Evolutionary conservation across 352 stramenopile genomes (phyloP).

Genomic region (Aphanomyces invadans): DNA sequence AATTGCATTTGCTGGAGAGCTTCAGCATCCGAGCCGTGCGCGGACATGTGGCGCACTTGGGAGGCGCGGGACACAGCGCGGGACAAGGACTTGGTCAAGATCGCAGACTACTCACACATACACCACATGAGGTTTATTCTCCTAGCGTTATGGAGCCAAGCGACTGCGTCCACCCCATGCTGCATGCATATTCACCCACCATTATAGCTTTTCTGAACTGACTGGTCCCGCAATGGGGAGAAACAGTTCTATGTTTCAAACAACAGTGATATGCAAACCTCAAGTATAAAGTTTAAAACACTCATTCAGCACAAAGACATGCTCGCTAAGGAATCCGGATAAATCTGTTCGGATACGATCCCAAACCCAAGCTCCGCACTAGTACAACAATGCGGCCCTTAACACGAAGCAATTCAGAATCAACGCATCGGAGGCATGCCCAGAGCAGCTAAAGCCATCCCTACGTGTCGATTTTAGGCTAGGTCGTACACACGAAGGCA

Average conservation of each 20-base stretch:
- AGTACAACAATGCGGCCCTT: too few species aligned
- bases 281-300: conserved; percentile 2
- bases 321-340: neutral
- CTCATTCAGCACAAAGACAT: conserved; percentile 3
- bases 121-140: neutral
- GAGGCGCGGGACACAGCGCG: conserved; percentile 32
- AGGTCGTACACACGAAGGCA: too few species aligned
- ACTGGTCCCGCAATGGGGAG: conserved; percentile 4
- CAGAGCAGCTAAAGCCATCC: too few species aligned
- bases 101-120: conserved; percentile 13
- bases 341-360: neutral
- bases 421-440: too few species aligned
- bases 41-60: conserved; percentile 64
- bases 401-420: too few species aligned
- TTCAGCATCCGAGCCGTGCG: conserved; percentile 59
- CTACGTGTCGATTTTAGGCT: too few species aligned
- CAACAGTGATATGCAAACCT: neutral
- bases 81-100: conserved; percentile 22
- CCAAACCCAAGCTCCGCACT: too few species aligned
- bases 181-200: neutral
- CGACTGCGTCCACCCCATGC: too few species aligned
- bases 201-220: conserved; percentile 18
- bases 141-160: neutral
- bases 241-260: conserved; percentile 8
- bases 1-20: conserved; percentile 80